phyloP scores from a whole-genome alignment of 1,284 basidiomycete species.

The Cerrena zonata region DNA sequence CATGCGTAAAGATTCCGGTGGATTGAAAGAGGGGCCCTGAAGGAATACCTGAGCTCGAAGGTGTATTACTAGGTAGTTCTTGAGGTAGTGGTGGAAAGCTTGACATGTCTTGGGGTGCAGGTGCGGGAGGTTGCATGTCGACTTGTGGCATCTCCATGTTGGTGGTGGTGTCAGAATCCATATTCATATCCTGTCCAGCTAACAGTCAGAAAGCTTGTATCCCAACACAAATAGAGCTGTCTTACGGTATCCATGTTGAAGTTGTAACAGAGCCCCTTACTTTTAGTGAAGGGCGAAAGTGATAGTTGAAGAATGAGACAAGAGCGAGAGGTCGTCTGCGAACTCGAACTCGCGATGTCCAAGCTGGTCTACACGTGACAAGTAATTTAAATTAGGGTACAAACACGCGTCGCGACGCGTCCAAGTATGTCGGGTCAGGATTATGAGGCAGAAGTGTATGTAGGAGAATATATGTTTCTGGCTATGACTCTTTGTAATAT shows the following conservation, averaged over 20 bases:
- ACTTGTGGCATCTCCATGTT: constrained; percentile 4
- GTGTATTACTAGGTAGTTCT: neutral
- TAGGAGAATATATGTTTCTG: too few species aligned
- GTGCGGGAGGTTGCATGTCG: neutral
- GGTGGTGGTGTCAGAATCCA: constrained; percentile 9
- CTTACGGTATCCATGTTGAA: constrained; percentile 5
- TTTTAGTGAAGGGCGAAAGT: neutral
- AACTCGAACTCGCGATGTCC: neutral
- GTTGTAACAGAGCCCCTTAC: neutral
- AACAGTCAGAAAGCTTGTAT: neutral
- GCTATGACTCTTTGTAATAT: too few species aligned
- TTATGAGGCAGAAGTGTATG: too few species aligned
- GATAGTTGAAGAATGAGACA: neutral
- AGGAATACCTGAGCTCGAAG: neutral
- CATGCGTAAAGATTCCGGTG: neutral
- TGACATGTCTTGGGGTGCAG: neutral
- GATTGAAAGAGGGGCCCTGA: neutral
- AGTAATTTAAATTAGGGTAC: neutral
- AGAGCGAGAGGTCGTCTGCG: neutral
- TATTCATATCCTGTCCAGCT: constrained; percentile 9
- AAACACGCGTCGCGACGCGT: constrained; percentile 8
- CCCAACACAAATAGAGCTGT: neutral
- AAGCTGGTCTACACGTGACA: constrained; percentile 3
- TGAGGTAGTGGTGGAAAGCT: neutral
- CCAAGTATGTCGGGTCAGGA: too few species aligned